phyloP scores from a whole-genome alignment of 2,329 filamentous ascomycete genomes.

The Colletotrichum kahawae region DNA sequence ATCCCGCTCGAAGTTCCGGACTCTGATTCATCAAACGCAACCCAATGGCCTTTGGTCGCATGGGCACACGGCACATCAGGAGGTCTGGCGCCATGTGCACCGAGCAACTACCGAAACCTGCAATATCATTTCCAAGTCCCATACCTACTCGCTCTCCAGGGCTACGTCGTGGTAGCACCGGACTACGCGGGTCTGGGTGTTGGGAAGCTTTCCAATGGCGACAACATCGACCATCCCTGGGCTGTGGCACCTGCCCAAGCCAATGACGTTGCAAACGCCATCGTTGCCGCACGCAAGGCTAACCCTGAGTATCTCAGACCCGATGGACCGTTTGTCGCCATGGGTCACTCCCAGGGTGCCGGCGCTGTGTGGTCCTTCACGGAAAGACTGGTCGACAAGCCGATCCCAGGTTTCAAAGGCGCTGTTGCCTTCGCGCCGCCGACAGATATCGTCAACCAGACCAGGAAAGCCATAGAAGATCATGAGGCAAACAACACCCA shows the following conservation, averaged over 20 bases:
- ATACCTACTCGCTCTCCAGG: neutral
- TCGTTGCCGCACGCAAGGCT: neutral
- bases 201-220: neutral
- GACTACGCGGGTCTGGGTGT: neutral
- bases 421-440: neutral
- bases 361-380: neutral
- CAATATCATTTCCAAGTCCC: neutral
- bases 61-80: neutral
- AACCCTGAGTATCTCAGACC: neutral
- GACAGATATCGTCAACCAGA: neutral
- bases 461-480: neutral
- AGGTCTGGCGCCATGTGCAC: neutral
- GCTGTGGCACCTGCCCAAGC: neutral
- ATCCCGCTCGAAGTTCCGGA: neutral
- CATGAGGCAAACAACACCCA: neutral
- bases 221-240: neutral
- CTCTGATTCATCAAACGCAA: neutral
- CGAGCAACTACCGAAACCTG: neutral
- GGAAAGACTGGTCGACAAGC: neutral
- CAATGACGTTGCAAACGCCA: neutral
- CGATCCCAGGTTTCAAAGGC: rapidly evolving
- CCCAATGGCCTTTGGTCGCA: neutral
- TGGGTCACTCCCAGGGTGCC: neutral
- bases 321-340: rapidly evolving
- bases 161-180: neutral